Conservation (phyloP, 306 rosid species). For the Cajanus cajan region DNA sequence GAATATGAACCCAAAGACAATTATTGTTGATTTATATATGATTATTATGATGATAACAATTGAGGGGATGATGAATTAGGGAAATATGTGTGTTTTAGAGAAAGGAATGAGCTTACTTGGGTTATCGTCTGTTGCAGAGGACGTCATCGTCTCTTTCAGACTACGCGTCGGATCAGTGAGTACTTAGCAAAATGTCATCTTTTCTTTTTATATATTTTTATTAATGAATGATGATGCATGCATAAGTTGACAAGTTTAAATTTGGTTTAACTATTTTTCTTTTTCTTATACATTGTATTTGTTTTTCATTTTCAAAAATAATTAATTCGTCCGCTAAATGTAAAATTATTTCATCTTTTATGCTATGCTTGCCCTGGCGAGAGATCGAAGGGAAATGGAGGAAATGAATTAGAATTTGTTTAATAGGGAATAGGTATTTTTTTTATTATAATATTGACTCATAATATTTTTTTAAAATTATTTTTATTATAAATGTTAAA, state of each 20-base stretch:
- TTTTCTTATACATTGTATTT: neutral
- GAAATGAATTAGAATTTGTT: no score
- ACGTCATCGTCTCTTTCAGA: conserved; percentile 43
- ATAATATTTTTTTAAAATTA: no score
- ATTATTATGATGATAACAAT: neutral
- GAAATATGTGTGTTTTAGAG: neutral
- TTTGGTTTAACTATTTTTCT: neutral
- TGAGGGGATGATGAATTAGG: neutral
- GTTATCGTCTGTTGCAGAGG: conserved; percentile 41
- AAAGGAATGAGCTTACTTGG: conserved; percentile 38
- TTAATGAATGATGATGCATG: neutral
- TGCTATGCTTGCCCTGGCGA: no score
- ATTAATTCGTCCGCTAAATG: no score
- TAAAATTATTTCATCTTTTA: no score
- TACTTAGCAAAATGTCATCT: neutral
- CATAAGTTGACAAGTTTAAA: neutral
- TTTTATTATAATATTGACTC: no score
- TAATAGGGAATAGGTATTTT: no score
- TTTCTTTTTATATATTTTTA: neutral
- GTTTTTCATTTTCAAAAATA: neutral
- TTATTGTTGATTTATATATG: neutral
- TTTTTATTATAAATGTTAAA: no score
- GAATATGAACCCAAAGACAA: conserved; percentile 4
- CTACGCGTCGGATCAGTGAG: neutral
- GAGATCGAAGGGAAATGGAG: no score